These are phyloP conservation scores for Mucor piriformis DNA, from an alignment of 371 early-diverging fungal species.

Conservation along the genomic window DNA sequence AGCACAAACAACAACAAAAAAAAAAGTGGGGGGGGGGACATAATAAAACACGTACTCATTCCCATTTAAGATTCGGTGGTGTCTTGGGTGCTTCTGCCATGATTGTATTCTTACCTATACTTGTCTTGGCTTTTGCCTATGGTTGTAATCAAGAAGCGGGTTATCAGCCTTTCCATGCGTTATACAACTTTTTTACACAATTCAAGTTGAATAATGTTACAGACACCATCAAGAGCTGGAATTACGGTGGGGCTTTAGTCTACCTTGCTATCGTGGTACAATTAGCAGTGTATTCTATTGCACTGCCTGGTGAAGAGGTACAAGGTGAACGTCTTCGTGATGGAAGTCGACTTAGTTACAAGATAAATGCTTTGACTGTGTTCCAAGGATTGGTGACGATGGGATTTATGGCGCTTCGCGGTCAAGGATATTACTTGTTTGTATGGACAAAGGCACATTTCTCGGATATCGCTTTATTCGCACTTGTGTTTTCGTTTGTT, in stretches of 20 bases:
- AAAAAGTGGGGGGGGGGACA: no score
- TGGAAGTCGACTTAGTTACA: constrained; percentile 71
- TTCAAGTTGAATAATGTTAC: constrained; percentile 32
- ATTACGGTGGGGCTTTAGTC: constrained; percentile 53
- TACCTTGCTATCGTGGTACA: constrained; percentile 72
- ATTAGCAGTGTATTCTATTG: constrained; percentile 62
- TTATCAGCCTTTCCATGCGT: constrained; percentile 43
- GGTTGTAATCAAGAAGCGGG: constrained; percentile 60
- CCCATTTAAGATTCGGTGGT: constrained; percentile 64
- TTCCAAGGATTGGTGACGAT: constrained; percentile 67
- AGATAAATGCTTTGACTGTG: constrained; percentile 62
- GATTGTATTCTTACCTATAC: constrained; percentile 59
- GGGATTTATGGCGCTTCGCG: constrained; percentile 37
- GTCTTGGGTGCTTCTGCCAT: constrained; percentile 71
- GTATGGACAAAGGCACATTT: constrained; percentile 78
- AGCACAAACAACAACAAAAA: not conserved
- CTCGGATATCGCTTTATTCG: constrained; percentile 70
- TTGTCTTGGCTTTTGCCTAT: constrained; percentile 69
- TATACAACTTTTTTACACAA: constrained; percentile 20
- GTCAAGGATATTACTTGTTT: constrained; percentile 42
- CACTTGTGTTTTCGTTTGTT: constrained; percentile 64
- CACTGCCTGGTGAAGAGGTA: constrained; percentile 71
- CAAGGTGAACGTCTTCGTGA: constrained; percentile 76
- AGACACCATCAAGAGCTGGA: constrained; percentile 34
- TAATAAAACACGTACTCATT: no score